Conservation (phyloP, 108 stramenopile genomes). For the Skeletonema tropicum region DNA sequence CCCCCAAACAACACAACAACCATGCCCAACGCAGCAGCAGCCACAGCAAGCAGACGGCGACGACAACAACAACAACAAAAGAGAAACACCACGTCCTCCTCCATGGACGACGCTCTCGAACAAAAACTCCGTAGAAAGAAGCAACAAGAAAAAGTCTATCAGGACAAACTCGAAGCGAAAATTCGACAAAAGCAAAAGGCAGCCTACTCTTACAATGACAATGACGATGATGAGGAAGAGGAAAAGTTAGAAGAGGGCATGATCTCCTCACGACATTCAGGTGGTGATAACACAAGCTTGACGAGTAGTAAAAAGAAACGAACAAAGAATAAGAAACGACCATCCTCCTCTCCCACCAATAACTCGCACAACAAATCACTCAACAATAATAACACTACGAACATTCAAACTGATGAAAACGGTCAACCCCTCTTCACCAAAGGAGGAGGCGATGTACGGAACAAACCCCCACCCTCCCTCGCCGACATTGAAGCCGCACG, state of each 20-base stretch:
- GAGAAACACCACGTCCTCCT: not conserved
- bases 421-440: conserved; percentile 11
- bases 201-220: not conserved
- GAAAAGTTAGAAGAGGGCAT: conserved; percentile 2
- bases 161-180: conserved; percentile 18
- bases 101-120: conserved; percentile 14
- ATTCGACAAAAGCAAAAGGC: conserved; percentile 21
- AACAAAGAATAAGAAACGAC: not conserved
- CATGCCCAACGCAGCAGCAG: conserved; percentile 6
- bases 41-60: too few species aligned
- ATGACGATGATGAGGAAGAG: not conserved
- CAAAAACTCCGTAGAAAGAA: conserved; percentile 16
- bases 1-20: too few species aligned
- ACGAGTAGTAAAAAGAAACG: not conserved
- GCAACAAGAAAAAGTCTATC: not conserved
- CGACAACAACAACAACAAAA: not conserved
- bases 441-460: conserved; percentile 39
- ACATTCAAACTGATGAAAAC: not conserved
- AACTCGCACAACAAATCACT: not conserved
- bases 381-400: not conserved
- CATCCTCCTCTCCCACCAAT: not conserved
- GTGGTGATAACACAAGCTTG: too few species aligned
- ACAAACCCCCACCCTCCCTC: conserved; percentile 15
- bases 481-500: not conserved
- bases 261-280: not conserved